Base-by-base conservation (phyloP, 257 asterid genomes). In the Solanum chmielewskii region DNA sequence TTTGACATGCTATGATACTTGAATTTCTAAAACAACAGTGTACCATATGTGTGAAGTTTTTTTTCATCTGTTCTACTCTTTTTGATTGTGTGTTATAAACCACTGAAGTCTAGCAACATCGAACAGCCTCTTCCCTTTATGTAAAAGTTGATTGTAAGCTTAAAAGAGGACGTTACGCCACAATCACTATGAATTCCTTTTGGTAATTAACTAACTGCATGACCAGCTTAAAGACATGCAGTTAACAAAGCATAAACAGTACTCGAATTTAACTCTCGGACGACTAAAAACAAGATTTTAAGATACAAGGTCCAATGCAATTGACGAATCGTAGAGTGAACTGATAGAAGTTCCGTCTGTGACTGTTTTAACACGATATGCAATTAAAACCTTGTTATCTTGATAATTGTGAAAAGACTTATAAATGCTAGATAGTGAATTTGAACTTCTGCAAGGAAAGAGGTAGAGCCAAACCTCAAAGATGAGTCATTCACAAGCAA, bases 401-500 rank as follows among this genome's bases (percentile, higher is more conserved):
- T 42, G 15, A 15, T 27, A 45, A 78, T 9, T 27, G 41, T 18
- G 64, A 45, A 45, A 27, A 78, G 27, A 78, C 84, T 5, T 45
- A 35, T 35, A 35, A 5, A 80, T 78, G 66, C 16, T 16, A 1
- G 85, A 9, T 80, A 29, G 44, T 16, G 35, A 59, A 47, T 39
- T 69, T 56, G 42, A 29, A 69, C 33, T 47, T 21, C 45, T 52
- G 74, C 31, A 23, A 84, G 80, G 52, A 86, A 85, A 47, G 39
- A 52, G 16, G 13, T 83, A 83, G 75, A 29, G 44, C 80, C 88
- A 71, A 80, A 88, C 91, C 91, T 74, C n/a, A 33, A 44, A 86
- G 81, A 59, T 37, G 2, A 70, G 10, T 90, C 88, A 96, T 90
- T 96, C 99, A 31, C 99, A 94, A 31, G 98, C 98, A 29, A 95